Conservation (phyloP, 495 filamentous ascomycete species). For the Sabuloglossum arenarium region DNA sequence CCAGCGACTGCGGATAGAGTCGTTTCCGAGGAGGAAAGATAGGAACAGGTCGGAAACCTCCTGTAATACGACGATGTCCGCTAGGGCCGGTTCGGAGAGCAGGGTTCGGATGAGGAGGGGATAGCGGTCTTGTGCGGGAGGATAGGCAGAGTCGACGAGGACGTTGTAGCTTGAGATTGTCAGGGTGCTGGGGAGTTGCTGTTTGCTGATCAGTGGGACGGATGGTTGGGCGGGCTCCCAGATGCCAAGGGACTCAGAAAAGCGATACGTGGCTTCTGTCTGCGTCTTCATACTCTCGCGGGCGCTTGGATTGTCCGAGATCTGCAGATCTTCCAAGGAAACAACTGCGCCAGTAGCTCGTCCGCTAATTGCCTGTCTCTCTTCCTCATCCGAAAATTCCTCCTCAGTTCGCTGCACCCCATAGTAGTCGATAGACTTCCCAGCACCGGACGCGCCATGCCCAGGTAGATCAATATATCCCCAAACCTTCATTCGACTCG, state of each 20-base stretch:
- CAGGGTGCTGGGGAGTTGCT: slow-evolving; percentile 12
- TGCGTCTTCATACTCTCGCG: background rate
- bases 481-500: background rate
- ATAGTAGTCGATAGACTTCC: background rate
- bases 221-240: background rate
- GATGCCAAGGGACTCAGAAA: background rate
- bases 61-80: slow-evolving; percentile 32
- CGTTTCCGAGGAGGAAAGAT: slow-evolving; percentile 23
- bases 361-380: background rate
- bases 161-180: slow-evolving; percentile 33
- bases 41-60: slow-evolving; percentile 38
- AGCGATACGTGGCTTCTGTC: background rate
- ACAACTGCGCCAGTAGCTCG: background rate
- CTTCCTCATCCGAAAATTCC: background rate
- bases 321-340: too few relatives aligned
- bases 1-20: slow-evolving; percentile 23
- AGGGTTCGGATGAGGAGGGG: slow-evolving; percentile 25
- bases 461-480: background rate
- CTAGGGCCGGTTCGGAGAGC: slow-evolving; percentile 15
- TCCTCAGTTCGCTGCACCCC: background rate
- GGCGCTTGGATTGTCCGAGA: too few relatives aligned
- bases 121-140: slow-evolving; percentile 25
- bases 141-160: slow-evolving; percentile 28
- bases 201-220: background rate
- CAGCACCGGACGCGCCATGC: slow-evolving; percentile 7